Conservation (phyloP, 2,329 filamentous ascomycete species). For the Aspergillus japonicus region DNA sequence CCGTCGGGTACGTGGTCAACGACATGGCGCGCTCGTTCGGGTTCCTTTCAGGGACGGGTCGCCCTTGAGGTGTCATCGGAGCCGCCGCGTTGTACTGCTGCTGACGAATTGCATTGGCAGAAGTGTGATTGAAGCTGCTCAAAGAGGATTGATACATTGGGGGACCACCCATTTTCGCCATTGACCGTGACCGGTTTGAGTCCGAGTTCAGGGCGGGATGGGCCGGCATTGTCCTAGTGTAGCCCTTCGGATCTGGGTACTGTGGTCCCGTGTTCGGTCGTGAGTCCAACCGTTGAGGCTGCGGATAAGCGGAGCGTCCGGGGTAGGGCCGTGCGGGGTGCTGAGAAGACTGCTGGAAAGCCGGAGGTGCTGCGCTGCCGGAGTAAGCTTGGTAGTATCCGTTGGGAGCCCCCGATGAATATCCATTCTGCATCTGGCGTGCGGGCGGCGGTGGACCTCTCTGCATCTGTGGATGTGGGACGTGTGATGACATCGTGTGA, state of each 20-base stretch:
- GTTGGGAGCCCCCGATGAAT: constrained; percentile 39
- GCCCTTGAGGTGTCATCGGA: constrained; percentile 86
- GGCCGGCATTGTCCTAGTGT: constrained; percentile 55
- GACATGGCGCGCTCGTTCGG: constrained; percentile 97
- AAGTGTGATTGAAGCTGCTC: constrained; percentile 62
- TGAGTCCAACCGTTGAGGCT: constrained; percentile 68
- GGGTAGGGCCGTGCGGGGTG: constrained; percentile 61
- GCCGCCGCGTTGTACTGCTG: constrained; percentile 64
- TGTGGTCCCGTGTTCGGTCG: constrained; percentile 52
- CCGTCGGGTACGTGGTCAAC: constrained; percentile 77
- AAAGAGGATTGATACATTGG: constrained; percentile 67
- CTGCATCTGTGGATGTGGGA: constrained; percentile 45
- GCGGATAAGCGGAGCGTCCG: constrained; percentile 68
- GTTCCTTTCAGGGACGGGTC: constrained; percentile 85
- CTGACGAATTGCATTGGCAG: constrained; percentile 75
- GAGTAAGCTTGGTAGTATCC: constrained; percentile 44
- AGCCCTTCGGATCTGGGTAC: constrained; percentile 60
- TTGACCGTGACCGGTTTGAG: constrained; percentile 86
- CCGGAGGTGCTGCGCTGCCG: constrained; percentile 29
- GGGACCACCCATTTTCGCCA: constrained; percentile 73
- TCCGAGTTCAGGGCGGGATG: constrained; percentile 79
- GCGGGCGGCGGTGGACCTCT: constrained; percentile 42
- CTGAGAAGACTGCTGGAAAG: constrained; percentile 55
- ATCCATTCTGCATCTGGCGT: constrained; percentile 47
- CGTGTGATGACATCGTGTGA: constrained; percentile 69